These are phyloP conservation scores for Plectosphaerella cucumerina DNA, from an alignment of 2,329 filamentous ascomycete genomes.

Conservation along the genomic window DNA sequence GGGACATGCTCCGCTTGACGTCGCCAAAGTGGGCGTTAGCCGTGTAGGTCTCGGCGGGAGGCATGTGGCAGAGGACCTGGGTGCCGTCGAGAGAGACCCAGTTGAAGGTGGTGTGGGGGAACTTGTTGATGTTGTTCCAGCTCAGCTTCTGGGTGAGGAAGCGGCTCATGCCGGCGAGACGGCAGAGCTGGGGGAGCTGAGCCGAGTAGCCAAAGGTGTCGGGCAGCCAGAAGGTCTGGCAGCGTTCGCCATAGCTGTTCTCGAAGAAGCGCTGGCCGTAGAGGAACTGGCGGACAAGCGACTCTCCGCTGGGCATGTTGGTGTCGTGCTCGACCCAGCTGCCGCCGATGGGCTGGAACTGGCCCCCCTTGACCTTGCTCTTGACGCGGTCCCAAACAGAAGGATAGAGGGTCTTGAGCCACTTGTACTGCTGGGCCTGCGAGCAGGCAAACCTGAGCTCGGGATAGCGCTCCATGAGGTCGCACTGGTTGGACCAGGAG, in stretches of 20 bases:
- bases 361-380: conserved; percentile 81
- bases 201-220: conserved; percentile 98
- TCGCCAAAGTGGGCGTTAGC: conserved; percentile 93
- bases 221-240: conserved; percentile 92
- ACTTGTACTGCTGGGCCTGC: conserved; percentile 96
- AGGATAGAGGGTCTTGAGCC: conserved; percentile 88
- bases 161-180: conserved; percentile 89
- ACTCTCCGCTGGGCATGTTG: conserved; percentile 94
- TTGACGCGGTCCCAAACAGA: conserved; percentile 87
- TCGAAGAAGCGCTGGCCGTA: conserved; percentile 96
- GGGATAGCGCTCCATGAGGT: conserved; percentile 90
- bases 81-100: conserved; percentile 96
- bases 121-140: conserved; percentile 99
- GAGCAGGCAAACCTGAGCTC: conserved; percentile 91
- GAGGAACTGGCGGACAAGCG: conserved; percentile 87
- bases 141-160: conserved; percentile 98
- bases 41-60: conserved; percentile 92
- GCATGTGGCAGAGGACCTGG: conserved; percentile 97
- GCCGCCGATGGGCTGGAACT: conserved; percentile 91
- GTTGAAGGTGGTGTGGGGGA: conserved; percentile 97
- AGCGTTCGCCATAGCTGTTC: conserved; percentile 83
- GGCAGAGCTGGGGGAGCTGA: conserved; percentile 89
- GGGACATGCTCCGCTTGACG: conserved; percentile 79
- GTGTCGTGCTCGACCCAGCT: conserved; percentile 99
- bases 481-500: conserved; percentile 95